A percentile compares a stretch with the other conserved stretches of the same genome.
phyloP scores from a whole-genome alignment of 495 filamentous ascomycete species.

The Arthonia radiata region DNA sequence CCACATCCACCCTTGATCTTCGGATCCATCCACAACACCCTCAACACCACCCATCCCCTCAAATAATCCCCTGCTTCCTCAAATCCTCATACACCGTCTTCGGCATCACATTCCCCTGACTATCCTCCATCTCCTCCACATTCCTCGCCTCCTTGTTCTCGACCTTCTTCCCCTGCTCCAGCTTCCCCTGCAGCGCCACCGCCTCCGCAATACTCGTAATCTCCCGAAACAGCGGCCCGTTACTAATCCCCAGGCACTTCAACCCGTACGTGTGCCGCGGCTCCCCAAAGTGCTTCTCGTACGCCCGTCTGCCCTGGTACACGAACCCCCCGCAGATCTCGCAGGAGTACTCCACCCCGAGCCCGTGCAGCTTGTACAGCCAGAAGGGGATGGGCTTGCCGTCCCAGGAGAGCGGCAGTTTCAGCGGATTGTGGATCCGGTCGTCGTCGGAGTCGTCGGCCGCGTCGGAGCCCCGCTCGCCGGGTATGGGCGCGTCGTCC shows the following conservation, averaged over 20 bases:
- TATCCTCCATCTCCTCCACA: constrained; percentile 95
- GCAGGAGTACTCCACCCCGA: constrained; percentile 85
- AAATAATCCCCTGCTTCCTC: no score
- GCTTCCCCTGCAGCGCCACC: constrained; percentile 71
- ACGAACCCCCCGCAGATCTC: constrained; percentile 96
- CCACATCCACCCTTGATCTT: no score
- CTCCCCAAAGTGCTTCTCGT: constrained; percentile 96
- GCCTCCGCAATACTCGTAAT: constrained; percentile 85
- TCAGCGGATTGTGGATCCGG: constrained; percentile 87
- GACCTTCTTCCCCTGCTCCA: constrained; percentile 65
- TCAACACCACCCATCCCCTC: no score
- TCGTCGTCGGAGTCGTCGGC: constrained; percentile 45
- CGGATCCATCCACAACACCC: no score
- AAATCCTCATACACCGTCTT: constrained; percentile 84
- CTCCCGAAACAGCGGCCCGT: constrained; percentile 77
- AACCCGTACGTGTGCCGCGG: constrained; percentile 75
- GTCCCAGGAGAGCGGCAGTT: constrained; percentile 88
- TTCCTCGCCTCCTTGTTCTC: constrained; percentile 48
- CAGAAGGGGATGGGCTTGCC: constrained; percentile 97
- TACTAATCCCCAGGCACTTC: constrained; percentile 80
- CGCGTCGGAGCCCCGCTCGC: constrained; percentile 26
- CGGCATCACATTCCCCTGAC: constrained; percentile 93
- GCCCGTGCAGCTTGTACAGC: constrained; percentile 89
- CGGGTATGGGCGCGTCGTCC: constrained; percentile 14
- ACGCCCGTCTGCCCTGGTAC: constrained; percentile 85